Conservation (phyloP, 73 alveolate genomes). For the Stentor roeselii region DNA sequence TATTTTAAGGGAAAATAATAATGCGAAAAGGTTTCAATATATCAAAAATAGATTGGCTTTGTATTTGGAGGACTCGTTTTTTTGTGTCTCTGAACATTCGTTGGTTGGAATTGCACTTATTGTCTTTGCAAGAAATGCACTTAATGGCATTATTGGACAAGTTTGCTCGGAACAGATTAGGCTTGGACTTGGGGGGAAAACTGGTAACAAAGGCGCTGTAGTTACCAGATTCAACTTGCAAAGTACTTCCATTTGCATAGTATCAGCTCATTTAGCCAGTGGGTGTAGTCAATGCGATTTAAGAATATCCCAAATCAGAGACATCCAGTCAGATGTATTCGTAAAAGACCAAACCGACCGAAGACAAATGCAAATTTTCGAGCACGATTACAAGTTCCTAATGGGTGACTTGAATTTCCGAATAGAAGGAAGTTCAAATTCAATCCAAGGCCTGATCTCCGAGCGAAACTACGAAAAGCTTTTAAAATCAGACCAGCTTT, state of each 20-base stretch:
- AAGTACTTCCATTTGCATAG: conserved; percentile 31
- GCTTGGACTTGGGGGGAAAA: conserved; percentile 60
- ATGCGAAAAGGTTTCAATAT: not conserved
- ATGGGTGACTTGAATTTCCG: conserved; percentile 88
- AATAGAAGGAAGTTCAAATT: conserved; percentile 29
- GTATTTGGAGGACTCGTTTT: not conserved
- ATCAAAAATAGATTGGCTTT: not conserved
- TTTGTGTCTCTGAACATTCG: conserved; percentile 32
- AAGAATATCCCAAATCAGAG: conserved; percentile 21
- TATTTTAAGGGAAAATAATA: conserved; percentile 37
- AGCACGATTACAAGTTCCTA: conserved; percentile 75
- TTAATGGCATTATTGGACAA: conserved; percentile 36
- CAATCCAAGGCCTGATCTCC: not conserved
- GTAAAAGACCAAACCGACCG: not conserved
- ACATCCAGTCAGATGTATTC: not conserved
- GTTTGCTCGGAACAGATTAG: conserved; percentile 46
- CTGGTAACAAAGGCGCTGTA: conserved; percentile 66
- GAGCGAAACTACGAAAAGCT: conserved; percentile 12
- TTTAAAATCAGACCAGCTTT: conserved; percentile 28
- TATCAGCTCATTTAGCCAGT: conserved; percentile 34
- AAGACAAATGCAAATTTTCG: conserved; percentile 26
- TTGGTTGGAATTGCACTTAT: conserved; percentile 58
- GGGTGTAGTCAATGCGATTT: conserved; percentile 30
- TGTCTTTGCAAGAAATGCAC: conserved; percentile 44
- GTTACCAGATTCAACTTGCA: conserved; percentile 39